phyloP scores from a whole-genome alignment of 805 yeast genomes.

The Candida fluviatilis region DNA sequence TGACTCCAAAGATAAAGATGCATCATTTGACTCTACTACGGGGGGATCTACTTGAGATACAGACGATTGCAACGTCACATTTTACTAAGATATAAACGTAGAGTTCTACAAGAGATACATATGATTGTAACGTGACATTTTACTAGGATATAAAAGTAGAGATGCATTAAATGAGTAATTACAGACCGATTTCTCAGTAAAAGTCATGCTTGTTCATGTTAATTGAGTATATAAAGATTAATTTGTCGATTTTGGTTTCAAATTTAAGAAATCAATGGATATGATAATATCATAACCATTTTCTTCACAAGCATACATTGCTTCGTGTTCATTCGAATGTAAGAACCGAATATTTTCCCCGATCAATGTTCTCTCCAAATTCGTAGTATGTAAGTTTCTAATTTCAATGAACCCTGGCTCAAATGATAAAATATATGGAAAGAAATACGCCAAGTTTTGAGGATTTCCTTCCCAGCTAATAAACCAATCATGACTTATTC shows the following conservation, averaged over 20 bases:
- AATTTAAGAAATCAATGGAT: conserved; percentile 81
- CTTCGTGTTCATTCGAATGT: conserved; percentile 90
- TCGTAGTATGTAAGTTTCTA: conserved; percentile 85
- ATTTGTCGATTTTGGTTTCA: conserved; percentile 41
- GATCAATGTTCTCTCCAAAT: conserved; percentile 77
- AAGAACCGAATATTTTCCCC: conserved; percentile 89
- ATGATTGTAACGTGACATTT: too few species aligned
- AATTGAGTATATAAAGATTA: too few species aligned
- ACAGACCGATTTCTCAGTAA: too few species aligned
- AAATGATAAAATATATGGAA: conserved; percentile 89
- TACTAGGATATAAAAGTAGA: too few species aligned
- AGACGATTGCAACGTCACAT: too few species aligned
- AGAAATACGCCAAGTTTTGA: conserved; percentile 86
- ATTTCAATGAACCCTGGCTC: conserved; percentile 89
- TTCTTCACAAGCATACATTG: conserved; percentile 87
- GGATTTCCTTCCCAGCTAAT: conserved; percentile 97
- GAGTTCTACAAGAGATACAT: too few species aligned
- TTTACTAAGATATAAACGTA: too few species aligned
- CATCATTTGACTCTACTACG: too few species aligned
- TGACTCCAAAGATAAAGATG: too few species aligned
- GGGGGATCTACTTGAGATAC: too few species aligned
- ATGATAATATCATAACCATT: conserved; percentile 90
- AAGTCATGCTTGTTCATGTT: too few species aligned
- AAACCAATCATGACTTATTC: conserved; percentile 89
- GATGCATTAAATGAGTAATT: too few species aligned